A percentile compares a stretch with the other conserved stretches of the same genome.
These are phyloP conservation scores for Ligustrum vulgare DNA, from an alignment of 257 asterid species.

Conservation along the genomic window DNA sequence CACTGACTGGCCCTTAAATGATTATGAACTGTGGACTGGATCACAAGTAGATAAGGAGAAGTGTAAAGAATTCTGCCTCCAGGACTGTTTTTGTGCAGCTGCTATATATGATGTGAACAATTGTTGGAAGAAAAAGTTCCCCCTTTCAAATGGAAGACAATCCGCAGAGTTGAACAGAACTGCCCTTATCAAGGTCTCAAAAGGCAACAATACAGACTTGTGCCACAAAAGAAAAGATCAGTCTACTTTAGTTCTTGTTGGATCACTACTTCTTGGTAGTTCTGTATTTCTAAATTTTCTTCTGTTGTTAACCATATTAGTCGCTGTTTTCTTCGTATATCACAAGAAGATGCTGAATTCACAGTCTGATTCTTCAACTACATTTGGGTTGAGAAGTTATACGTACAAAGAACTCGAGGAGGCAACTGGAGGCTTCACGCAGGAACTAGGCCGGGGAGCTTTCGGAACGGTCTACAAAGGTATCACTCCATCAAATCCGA, in stretches of 20 bases:
- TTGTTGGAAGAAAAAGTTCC: constrained; percentile 47
- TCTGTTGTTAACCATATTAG: constrained; percentile 13
- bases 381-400: constrained; percentile 23
- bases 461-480: constrained; percentile 64
- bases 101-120: constrained; percentile 21
- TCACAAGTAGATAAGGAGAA: not conserved
- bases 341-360: constrained; percentile 10
- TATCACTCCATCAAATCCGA: constrained; percentile 6
- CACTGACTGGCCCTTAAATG: constrained; percentile 41
- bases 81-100: constrained; percentile 46
- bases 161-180: constrained; percentile 1
- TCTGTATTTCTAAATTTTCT: constrained; percentile 38
- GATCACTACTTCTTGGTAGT: constrained; percentile 40
- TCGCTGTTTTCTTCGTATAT: constrained; percentile 17
- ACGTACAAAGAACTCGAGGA: constrained; percentile 40
- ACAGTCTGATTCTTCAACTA: constrained; percentile 7
- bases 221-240: constrained; percentile 4
- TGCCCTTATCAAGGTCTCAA: constrained; percentile 27
- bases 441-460: constrained; percentile 48
- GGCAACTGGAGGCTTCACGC: constrained; percentile 38
- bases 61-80: constrained; percentile 33
- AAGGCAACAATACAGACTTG: not conserved
- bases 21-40: constrained; percentile 32
- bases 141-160: constrained; percentile 43
- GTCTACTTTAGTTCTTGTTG: constrained; percentile 28